Evolutionary conservation across 2,329 filamentous ascomycete species (phyloP).

Genomic region (Aspergillus candidus): DNA sequence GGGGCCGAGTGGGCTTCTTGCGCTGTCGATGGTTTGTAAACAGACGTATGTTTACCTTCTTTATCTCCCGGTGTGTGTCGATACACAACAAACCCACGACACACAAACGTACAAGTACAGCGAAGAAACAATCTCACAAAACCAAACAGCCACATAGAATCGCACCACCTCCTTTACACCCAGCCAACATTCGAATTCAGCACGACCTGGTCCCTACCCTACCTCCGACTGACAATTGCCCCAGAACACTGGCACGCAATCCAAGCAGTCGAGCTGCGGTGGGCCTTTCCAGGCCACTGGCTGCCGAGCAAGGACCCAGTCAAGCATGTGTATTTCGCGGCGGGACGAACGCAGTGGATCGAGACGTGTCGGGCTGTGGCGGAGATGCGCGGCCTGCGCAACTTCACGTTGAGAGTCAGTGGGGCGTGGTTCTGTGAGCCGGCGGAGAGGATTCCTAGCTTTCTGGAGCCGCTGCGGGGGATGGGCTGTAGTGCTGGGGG

Average conservation of each 20-base stretch:
- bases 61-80: too few species aligned
- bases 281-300: constrained; percentile 37
- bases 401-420: constrained; percentile 27
- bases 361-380: constrained; percentile 29
- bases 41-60: constrained; percentile 25
- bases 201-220: constrained; percentile 36
- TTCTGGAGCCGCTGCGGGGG: constrained; percentile 30
- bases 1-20: constrained; percentile 19
- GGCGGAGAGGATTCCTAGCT: constrained; percentile 30
- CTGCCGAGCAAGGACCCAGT: constrained; percentile 37
- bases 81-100: too few species aligned
- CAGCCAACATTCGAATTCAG: constrained; percentile 35
- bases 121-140: neutral
- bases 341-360: constrained; percentile 32
- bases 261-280: constrained; percentile 31
- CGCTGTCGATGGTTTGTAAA: constrained; percentile 28
- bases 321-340: constrained; percentile 32
- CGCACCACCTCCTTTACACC: constrained; percentile 30
- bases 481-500: constrained; percentile 14
- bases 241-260: constrained; percentile 24
- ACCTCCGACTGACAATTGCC: constrained; percentile 31
- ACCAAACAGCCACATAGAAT: constrained; percentile 29
- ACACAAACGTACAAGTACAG: too few species aligned
- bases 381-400: constrained; percentile 20
- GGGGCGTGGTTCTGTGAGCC: constrained; percentile 35